These are phyloP conservation scores for Pythium aristosporum DNA, from an alignment of 352 stramenopile genomes.

Conservation along the genomic window DNA sequence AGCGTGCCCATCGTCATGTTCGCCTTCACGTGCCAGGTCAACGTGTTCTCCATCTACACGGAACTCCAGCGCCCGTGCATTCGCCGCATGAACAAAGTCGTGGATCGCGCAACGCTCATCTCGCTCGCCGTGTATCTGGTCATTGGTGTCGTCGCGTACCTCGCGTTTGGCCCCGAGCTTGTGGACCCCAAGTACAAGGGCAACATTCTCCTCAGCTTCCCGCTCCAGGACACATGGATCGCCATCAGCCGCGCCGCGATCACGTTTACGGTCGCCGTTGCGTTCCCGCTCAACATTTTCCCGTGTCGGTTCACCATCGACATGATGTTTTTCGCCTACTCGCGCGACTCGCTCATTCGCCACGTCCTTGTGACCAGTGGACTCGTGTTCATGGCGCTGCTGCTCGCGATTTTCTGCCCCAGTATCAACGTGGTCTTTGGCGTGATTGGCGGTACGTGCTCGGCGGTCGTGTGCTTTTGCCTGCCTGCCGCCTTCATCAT, in stretches of 20 bases:
- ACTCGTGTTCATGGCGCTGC: slow-evolving; percentile 63
- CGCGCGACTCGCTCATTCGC: slow-evolving; percentile 62
- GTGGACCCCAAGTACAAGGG: slow-evolving; percentile 72
- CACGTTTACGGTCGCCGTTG: slow-evolving; percentile 83
- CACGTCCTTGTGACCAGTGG: slow-evolving; percentile 63
- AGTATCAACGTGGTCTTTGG: slow-evolving; percentile 87
- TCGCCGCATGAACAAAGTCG: slow-evolving; percentile 87
- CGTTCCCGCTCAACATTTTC: slow-evolving; percentile 88
- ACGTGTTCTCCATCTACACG: slow-evolving; percentile 90
- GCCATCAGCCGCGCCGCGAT: slow-evolving; percentile 79
- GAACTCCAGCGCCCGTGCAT: slow-evolving; percentile 84
- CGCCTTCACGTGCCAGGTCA: slow-evolving; percentile 87
- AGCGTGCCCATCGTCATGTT: slow-evolving; percentile 89
- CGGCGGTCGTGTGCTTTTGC: slow-evolving; percentile 82
- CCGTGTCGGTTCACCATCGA: slow-evolving; percentile 85
- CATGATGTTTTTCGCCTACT: slow-evolving; percentile 87
- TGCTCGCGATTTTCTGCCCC: slow-evolving; percentile 82
- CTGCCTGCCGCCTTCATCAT: slow-evolving; percentile 83
- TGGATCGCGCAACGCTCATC: slow-evolving; percentile 73
- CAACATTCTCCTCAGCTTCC: slow-evolving; percentile 83
- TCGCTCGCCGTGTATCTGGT: slow-evolving; percentile 77
- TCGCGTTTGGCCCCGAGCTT: slow-evolving; percentile 70
- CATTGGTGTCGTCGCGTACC: slow-evolving; percentile 77
- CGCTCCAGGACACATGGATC: slow-evolving; percentile 73
- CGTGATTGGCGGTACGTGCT: slow-evolving; percentile 85